phyloP scores from a whole-genome alignment of 306 rosid genomes.

The Senna tora region DNA sequence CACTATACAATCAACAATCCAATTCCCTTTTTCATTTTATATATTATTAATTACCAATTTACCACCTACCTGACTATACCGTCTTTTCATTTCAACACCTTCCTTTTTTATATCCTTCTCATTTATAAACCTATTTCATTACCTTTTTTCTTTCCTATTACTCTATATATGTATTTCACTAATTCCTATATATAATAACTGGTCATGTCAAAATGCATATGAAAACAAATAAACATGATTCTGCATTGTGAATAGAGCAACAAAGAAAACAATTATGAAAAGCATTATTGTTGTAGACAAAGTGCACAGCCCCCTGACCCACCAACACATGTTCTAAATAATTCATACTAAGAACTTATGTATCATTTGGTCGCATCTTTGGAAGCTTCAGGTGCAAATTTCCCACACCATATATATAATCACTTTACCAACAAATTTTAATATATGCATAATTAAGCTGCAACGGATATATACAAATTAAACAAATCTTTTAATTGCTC shows the following conservation, averaged over 20 bases:
- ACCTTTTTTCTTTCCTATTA: too few species aligned
- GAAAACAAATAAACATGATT: neutral
- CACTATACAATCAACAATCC: too few species aligned
- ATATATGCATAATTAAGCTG: neutral
- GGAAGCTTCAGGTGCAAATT: neutral
- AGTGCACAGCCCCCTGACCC: neutral
- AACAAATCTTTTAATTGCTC: too few species aligned
- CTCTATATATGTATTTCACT: too few species aligned
- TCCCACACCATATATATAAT: neutral
- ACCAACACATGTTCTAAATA: conserved; percentile 12
- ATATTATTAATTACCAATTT: too few species aligned
- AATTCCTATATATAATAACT: too few species aligned
- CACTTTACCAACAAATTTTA: neutral
- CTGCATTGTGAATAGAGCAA: neutral
- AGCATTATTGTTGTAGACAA: conserved; percentile 22
- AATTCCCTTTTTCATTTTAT: neutral
- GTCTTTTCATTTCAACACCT: too few species aligned
- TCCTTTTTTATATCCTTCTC: too few species aligned
- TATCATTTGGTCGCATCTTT: conserved; percentile 9
- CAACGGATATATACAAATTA: too few species aligned
- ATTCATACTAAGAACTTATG: neutral
- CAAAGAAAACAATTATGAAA: neutral
- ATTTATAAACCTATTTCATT: too few species aligned
- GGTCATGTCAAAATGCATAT: neutral
- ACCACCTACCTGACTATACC: too few species aligned